These are phyloP conservation scores for Calonectria pseudoturangicola DNA, from an alignment of 2,329 filamentous ascomycete genomes.

Conservation along the genomic window DNA sequence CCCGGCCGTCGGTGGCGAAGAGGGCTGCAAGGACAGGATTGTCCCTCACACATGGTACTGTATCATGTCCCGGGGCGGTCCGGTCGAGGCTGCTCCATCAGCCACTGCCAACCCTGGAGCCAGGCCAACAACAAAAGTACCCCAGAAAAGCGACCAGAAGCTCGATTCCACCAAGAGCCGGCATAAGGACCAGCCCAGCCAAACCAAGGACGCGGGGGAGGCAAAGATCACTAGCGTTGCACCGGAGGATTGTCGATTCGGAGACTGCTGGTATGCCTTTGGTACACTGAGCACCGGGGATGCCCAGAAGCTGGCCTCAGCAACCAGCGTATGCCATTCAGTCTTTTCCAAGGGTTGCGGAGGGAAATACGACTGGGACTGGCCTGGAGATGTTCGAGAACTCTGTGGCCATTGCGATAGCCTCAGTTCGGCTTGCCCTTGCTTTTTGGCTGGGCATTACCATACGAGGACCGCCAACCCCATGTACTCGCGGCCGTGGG, in stretches of 20 bases:
- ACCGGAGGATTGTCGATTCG: constrained; percentile 35
- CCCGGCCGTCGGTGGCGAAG: constrained; percentile 27
- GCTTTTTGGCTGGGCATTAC: constrained; percentile 40
- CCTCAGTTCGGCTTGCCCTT: constrained; percentile 43
- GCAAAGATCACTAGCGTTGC: constrained; percentile 31
- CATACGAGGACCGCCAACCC: constrained; percentile 37
- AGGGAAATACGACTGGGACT: constrained; percentile 9
- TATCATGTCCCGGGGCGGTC: constrained; percentile 40
- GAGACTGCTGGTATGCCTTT: constrained; percentile 43
- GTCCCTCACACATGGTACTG: constrained; percentile 46
- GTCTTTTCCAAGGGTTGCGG: constrained; percentile 32
- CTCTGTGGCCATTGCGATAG: constrained; percentile 40
- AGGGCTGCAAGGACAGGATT: constrained; percentile 26
- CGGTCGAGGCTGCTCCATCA: constrained; percentile 14
- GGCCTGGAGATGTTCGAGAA: constrained; percentile 38
- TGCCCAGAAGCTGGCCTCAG: background rate
- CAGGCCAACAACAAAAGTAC: constrained; percentile 3
- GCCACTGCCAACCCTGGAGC: background rate
- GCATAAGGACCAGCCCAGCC: background rate
- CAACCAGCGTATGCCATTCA: constrained; percentile 34
- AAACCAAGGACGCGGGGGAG: background rate
- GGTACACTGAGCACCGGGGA: constrained; percentile 29
- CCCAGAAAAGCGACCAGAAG: constrained; percentile 7
- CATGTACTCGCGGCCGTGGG: constrained; percentile 26
- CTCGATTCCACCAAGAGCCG: background rate